Evolutionary conservation across 345 rosid genomes (phyloP), one percentile per base, ranked within the genome.

Genomic region (Eucalyptus marginata): DNA sequence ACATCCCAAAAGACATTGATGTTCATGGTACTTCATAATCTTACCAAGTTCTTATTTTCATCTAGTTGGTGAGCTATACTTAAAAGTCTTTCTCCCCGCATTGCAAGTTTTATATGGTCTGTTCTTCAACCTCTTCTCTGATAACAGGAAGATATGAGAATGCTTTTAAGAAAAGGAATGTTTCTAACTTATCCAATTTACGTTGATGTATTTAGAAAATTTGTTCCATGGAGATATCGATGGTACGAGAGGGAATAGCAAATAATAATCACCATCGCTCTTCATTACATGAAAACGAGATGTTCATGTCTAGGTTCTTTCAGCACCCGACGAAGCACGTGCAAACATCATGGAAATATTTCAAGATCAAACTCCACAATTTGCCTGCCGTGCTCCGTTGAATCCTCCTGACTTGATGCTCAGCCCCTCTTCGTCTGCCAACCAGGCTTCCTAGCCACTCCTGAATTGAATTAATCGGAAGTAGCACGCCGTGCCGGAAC

Each of bases 1-100:
- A 87, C 86, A 88, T 92, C 89, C 90, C 95, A 29, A 50, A 87
- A 36, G 46, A 71, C 46, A 36, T 71, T 5, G 81, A 71, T 71
- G 46, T 71, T 71, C 81, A 33, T 71, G 13, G 6, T 2, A 71
- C 7, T 71, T 10, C 62, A 5, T 46, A 49, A 51, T 36, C 7
- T n/a, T 0, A 50, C 44, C 62, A 15, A 31, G 4, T 68, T 31
- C 24, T 68, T 31, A 31, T 31, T 6, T 68, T 68, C 24, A 31
- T 68, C 6, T 31, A 50, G 87, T n/a, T 49, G 44, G 43, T n/a
- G 14, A 86, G 25, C 50, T 49, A n/a, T 86, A 29, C 8, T 49
- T 24, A 51, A 50, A 51, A 13, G 54, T 85, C 58, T 49, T 27
- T 86, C 40, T 27, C 25, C 27, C 43, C 14, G 24, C 24, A 33